Percentiles rank a stretch among this genome's conserved stretches.
These are phyloP conservation scores for Quercus wislizeni DNA, from an alignment of 306 rosid genomes.

Conservation along the genomic window DNA sequence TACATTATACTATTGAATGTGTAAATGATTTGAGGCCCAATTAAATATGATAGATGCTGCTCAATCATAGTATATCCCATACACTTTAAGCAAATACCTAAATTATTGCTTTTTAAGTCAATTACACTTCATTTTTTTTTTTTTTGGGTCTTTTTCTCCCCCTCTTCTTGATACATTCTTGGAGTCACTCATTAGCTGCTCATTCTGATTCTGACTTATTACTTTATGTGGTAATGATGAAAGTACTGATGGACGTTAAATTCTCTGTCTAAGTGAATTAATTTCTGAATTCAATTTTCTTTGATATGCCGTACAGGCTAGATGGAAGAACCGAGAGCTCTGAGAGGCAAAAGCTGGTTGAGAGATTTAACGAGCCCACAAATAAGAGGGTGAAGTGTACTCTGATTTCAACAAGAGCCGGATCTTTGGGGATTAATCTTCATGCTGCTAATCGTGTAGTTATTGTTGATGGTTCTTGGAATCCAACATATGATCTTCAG, in stretches of 20 bases:
- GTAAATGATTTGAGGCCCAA: not conserved
- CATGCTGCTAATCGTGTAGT: conserved; percentile 97
- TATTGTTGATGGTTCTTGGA: conserved; percentile 99
- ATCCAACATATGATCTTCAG: conserved; percentile 97
- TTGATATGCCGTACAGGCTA: conserved; percentile 48
- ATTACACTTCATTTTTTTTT: not conserved
- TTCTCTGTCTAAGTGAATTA: not conserved
- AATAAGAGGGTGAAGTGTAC: conserved; percentile 90
- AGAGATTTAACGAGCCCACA: conserved; percentile 77
- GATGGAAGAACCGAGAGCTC: conserved; percentile 98
- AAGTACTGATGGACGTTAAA: not conserved
- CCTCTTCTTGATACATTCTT: not conserved
- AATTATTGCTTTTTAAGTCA: not conserved
- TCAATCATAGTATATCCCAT: too few species aligned
- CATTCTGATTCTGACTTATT: not conserved
- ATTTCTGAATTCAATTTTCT: conserved; percentile 14
- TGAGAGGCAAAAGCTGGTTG: conserved; percentile 90
- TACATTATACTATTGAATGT: not conserved
- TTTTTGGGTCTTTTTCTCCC: too few species aligned
- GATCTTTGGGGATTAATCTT: conserved; percentile 94
- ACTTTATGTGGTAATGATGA: not conserved
- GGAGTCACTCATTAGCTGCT: not conserved
- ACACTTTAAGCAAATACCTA: not conserved
- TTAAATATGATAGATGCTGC: too few species aligned
- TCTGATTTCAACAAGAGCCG: conserved; percentile 94